Percentiles rank a stretch among this genome's conserved stretches.
Conservation (phyloP, 306 rosid species). For the Cicer arietinum region DNA sequence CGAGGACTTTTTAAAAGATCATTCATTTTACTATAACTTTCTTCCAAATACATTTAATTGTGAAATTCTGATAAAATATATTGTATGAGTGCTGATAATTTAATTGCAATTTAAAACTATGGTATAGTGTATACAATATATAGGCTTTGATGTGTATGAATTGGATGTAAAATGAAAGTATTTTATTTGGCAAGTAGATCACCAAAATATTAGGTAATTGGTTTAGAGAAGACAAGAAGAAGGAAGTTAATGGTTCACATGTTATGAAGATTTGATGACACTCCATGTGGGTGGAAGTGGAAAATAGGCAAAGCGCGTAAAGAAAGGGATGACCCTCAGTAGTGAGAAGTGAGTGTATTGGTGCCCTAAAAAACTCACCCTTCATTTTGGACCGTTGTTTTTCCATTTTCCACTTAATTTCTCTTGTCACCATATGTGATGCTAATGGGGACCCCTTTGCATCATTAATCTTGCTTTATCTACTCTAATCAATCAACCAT, state of each 20-base stretch:
- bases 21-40: too few relatives aligned
- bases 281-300: slow-evolving; percentile 46
- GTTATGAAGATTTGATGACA: slow-evolving; percentile 32
- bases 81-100: too few relatives aligned
- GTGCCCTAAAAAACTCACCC: slow-evolving; percentile 15
- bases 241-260: slow-evolving; percentile 23
- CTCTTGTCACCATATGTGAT: slow-evolving; percentile 35
- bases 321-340: slow-evolving; percentile 63
- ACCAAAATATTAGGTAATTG: not conserved
- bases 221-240: not conserved
- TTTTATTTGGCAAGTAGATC: too few relatives aligned
- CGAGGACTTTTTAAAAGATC: too few relatives aligned
- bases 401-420: slow-evolving; percentile 33
- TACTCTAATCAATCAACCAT: slow-evolving; percentile 42
- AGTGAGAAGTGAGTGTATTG: slow-evolving; percentile 48
- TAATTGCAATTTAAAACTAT: too few relatives aligned
- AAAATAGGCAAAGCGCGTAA: slow-evolving; percentile 41
- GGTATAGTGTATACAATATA: too few relatives aligned
- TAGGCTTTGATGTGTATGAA: too few relatives aligned
- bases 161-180: too few relatives aligned
- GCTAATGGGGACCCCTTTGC: slow-evolving; percentile 24
- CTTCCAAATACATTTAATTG: too few relatives aligned
- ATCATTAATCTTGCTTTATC: slow-evolving; percentile 33
- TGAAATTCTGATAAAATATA: too few relatives aligned
- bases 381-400: slow-evolving; percentile 43